Evolutionary conservation across 2,329 filamentous ascomycete species (phyloP).

Genomic region (Teratosphaeria zuluensis): DNA sequence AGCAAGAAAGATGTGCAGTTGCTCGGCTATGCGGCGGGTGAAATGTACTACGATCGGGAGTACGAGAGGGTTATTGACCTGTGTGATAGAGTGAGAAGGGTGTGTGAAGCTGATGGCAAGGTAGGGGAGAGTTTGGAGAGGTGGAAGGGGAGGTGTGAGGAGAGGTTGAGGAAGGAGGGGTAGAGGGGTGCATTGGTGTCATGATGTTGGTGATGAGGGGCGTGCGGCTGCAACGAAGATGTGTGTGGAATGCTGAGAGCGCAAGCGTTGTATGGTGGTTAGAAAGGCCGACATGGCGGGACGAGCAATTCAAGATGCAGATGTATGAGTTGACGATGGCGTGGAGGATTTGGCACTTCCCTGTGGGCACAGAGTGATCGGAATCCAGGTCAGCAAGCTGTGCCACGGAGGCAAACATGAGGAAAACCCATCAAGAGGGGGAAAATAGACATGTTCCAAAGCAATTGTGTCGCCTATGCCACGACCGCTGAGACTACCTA

Average conservation of each 20-base stretch:
- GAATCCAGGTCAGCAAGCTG: too few species aligned
- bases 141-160: constrained; percentile 17
- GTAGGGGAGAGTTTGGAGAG: constrained; percentile 11
- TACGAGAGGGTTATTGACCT: constrained; percentile 37
- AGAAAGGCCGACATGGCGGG: too few species aligned
- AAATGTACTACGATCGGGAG: constrained; percentile 50
- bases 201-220: background rate
- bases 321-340: too few species aligned
- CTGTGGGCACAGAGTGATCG: too few species aligned
- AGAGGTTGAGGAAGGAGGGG: background rate
- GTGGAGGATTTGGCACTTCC: too few species aligned
- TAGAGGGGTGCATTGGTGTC: background rate
- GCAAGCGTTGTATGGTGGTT: too few species aligned
- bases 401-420: too few species aligned
- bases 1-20: constrained; percentile 21
- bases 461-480: too few species aligned
- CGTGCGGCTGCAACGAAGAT: background rate
- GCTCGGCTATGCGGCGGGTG: constrained; percentile 45
- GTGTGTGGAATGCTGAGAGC: background rate
- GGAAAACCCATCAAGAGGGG: too few species aligned
- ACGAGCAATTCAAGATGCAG: too few species aligned
- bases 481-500: too few species aligned
- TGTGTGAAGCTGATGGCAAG: constrained; percentile 17
- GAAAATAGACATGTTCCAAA: too few species aligned
- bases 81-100: constrained; percentile 13